Conservation (phyloP, 1,284 basidiomycete genomes). For the Papiliotrema nemorosa region DNA sequence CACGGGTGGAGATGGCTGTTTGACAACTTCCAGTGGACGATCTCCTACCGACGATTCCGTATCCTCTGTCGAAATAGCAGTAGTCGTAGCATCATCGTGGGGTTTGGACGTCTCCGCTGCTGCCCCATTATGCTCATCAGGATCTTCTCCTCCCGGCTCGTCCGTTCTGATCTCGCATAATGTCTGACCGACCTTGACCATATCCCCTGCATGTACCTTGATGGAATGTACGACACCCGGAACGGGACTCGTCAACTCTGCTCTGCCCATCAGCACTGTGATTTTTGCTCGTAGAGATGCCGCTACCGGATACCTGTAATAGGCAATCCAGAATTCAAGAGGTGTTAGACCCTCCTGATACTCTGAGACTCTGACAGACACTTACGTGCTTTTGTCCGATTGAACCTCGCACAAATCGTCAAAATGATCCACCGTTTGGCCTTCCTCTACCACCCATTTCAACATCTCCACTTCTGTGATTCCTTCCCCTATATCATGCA, state of each 20-base stretch:
- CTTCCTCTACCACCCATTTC: constrained; percentile 71
- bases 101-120: too few relatives aligned
- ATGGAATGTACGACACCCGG: constrained; percentile 72
- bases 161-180: constrained; percentile 81
- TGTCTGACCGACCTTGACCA: constrained; percentile 79
- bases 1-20: background rate
- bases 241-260: constrained; percentile 87
- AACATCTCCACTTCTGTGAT: constrained; percentile 83
- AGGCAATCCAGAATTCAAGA: background rate
- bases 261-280: constrained; percentile 52
- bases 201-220: constrained; percentile 73
- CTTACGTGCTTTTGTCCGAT: constrained; percentile 68
- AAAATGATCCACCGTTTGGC: constrained; percentile 67
- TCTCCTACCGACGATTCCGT: too few relatives aligned
- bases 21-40: too few relatives aligned
- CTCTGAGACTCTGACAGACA: too few relatives aligned
- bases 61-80: too few relatives aligned
- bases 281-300: background rate
- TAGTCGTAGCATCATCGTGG: too few relatives aligned
- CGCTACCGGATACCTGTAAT: background rate
- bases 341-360: too few relatives aligned
- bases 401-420: constrained; percentile 90
- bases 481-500: constrained; percentile 93
- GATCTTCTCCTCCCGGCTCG: constrained; percentile 50
- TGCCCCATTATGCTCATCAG: too few relatives aligned